Conservation (phyloP, 805 yeast genomes). For the Metschnikowia lunata region DNA sequence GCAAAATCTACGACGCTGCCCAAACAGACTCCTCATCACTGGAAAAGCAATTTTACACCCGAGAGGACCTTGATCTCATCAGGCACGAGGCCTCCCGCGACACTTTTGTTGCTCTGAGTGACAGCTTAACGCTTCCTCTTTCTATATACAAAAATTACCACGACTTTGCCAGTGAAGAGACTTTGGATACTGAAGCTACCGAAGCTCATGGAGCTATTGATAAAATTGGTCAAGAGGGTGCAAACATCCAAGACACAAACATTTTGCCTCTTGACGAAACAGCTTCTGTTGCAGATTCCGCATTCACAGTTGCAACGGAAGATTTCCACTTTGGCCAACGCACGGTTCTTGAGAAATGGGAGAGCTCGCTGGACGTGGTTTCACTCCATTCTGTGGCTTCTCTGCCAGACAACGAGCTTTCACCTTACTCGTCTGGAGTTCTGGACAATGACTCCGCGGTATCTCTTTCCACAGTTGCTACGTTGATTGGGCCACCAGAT, state of each 20-base stretch:
- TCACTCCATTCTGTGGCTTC: conserved; percentile 14
- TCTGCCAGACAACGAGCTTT: conserved; percentile 7
- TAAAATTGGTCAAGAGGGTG: background rate
- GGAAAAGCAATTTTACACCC: conserved; percentile 24
- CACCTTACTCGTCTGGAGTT: conserved; percentile 8
- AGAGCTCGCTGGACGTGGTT: conserved; percentile 5
- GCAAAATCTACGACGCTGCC: conserved; percentile 32
- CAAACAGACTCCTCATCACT: conserved; percentile 3
- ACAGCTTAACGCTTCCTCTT: conserved; percentile 7
- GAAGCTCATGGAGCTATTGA: background rate
- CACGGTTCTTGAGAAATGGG: background rate
- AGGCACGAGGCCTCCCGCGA: conserved; percentile 6
- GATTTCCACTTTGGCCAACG: conserved; percentile 5
- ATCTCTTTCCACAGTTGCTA: conserved; percentile 29
- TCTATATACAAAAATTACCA: background rate
- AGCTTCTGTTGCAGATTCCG: background rate
- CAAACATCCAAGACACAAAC: background rate
- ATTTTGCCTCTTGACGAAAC: background rate
- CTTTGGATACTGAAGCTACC: background rate
- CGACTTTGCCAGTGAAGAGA: background rate
- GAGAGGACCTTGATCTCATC: conserved; percentile 18
- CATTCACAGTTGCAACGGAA: background rate
- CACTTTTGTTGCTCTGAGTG: conserved; percentile 12
- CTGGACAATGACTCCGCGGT: conserved; percentile 25
- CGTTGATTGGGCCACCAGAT: conserved; percentile 16